These are phyloP conservation scores for Aspergillus kassunensis DNA, from an alignment of 495 filamentous ascomycete species.

Conservation along the genomic window DNA sequence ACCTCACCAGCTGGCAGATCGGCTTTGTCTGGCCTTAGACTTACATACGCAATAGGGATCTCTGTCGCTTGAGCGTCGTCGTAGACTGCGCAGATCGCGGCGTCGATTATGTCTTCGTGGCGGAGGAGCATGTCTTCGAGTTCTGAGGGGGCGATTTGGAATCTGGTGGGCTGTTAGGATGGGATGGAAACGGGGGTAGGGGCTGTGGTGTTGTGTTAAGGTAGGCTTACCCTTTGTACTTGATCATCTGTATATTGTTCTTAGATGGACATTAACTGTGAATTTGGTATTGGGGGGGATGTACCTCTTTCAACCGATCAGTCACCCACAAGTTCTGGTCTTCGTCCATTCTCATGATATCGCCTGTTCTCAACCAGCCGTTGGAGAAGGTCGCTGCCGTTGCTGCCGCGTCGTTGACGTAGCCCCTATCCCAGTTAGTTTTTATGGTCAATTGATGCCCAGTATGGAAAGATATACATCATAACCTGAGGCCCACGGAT, in stretches of 20 bases:
- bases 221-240: neutral
- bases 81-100: neutral
- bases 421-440: slow-evolving; percentile 1
- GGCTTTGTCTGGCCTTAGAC: neutral
- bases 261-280: no score
- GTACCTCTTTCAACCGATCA: slow-evolving; percentile 1
- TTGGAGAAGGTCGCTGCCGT: neutral
- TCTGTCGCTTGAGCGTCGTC: slow-evolving; percentile 2
- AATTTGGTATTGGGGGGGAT: no score
- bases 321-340: neutral
- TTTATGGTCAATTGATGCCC: no score
- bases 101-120: neutral
- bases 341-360: neutral
- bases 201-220: no score
- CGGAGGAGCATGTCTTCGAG: neutral
- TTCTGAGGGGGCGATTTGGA: slow-evolving; percentile 4
- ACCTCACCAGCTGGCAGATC: neutral
- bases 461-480: neutral
- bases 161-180: no score
- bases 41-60: slow-evolving; percentile 1
- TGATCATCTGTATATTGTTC: no score
- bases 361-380: slow-evolving; percentile 2
- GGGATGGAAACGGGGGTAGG: no score
- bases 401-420: slow-evolving; percentile 1
- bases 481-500: neutral